phyloP scores from a whole-genome alignment of 2,329 filamentous ascomycete species.

The Claviceps sp. region DNA sequence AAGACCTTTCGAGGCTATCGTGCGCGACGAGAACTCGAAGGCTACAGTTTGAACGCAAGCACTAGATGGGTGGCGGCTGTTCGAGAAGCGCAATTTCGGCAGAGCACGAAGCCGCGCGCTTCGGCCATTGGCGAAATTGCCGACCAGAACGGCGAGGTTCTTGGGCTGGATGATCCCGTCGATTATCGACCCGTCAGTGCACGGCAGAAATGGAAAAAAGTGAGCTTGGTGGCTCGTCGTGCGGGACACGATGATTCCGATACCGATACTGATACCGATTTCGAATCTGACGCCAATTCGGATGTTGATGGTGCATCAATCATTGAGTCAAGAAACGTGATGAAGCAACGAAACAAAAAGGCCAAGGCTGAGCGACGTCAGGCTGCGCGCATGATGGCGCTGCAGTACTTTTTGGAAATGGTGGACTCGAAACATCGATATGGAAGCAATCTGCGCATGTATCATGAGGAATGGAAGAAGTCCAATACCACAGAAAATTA shows the following conservation, averaged over 20 bases:
- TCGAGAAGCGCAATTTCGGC: slow-evolving; percentile 41
- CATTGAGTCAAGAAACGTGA: slow-evolving; percentile 25
- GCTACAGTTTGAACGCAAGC: slow-evolving; percentile 54
- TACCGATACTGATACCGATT: slow-evolving; percentile 33
- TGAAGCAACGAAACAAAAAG: slow-evolving; percentile 28
- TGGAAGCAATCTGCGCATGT: slow-evolving; percentile 66
- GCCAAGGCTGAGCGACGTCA: slow-evolving; percentile 45
- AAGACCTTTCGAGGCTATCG: slow-evolving; percentile 69
- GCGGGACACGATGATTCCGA: slow-evolving; percentile 55
- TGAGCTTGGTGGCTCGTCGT: slow-evolving; percentile 53
- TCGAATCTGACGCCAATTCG: slow-evolving; percentile 25
- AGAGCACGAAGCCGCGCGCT: slow-evolving; percentile 31
- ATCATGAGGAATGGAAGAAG: slow-evolving; percentile 75
- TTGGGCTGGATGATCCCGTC: slow-evolving; percentile 8
- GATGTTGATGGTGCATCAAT: slow-evolving; percentile 12
- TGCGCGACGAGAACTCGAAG: slow-evolving; percentile 54
- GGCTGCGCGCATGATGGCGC: slow-evolving; percentile 65
- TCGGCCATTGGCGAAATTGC: slow-evolving; percentile 10
- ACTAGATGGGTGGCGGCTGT: slow-evolving; percentile 59
- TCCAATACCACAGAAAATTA: slow-evolving; percentile 71
- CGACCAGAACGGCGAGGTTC: slow-evolving; percentile 4
- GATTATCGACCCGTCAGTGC: slow-evolving; percentile 26
- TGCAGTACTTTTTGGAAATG: slow-evolving; percentile 79
- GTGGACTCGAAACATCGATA: slow-evolving; percentile 79
- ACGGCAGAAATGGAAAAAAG: slow-evolving; percentile 62